Evolutionary conservation across 2,329 filamentous ascomycete genomes (phyloP), one percentile per base, ranked within the genome.

Genomic region (Colletotrichum tabaci): DNA sequence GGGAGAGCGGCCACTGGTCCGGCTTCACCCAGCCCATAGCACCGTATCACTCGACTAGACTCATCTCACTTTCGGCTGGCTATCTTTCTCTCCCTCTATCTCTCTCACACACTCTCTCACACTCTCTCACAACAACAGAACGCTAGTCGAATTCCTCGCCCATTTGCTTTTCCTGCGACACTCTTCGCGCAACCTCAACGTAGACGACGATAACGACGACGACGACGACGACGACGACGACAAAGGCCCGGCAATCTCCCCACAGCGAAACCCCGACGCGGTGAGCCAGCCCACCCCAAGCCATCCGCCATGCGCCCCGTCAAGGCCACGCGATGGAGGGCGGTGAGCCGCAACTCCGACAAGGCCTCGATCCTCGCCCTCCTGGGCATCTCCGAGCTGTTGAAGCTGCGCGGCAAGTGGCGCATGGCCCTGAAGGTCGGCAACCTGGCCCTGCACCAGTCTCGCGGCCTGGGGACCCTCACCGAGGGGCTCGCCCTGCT

Each of bases 381-480:
- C n/a, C 23, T 74, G 57, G 70, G 70, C 61, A 61, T 63, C 23
- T 61, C 70, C 3, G 72, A 73, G 52, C 4, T 73, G 16, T 66
- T 74, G 65, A 74, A 74, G 35, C 50, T 70, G 21, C 71, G 72
- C 50, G 71, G 72, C 2, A 74, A 74, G 66, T 74, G 72, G 72
- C 35, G 30, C 42, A 42, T 60, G 35, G 72, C 72, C 7, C 58
- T 74, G 23, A 61, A 44, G 15, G 53, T 72, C 15, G 69, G 68
- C 30, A 58, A 38, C 30, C 53, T 69, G 4, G 72, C 73, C 18
- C 30, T 72, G 42, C 56, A 60, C 26, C 61, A 53, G 40, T 73
- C 72, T 4, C 68, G 58, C 9, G 71, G 68, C 21, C 38, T 71
- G 40, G 72, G 68, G 8, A 63, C 73, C 18, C 21, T 68, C 21